Conservation (phyloP, 352 stramenopile genomes). For the Phytopythium litorale region DNA sequence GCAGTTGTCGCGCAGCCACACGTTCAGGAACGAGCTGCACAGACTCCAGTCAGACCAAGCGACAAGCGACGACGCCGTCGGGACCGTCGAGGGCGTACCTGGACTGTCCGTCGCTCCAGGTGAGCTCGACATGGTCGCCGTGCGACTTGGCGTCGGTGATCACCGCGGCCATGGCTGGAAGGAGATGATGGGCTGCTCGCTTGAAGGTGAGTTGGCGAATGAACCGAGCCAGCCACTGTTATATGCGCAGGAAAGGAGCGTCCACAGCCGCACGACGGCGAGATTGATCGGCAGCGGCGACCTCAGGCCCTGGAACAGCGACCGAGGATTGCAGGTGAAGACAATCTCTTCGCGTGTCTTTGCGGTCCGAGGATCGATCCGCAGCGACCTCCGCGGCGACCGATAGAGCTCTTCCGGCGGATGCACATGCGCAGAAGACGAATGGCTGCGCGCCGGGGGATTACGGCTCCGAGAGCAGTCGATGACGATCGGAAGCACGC, state of each 20-base stretch:
- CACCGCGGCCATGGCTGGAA: background rate
- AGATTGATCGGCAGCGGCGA: too few relatives aligned
- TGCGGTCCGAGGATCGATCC: background rate
- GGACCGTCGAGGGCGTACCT: slow-evolving; percentile 7
- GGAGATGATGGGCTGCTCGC: background rate
- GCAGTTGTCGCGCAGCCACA: slow-evolving; percentile 34
- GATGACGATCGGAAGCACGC: background rate
- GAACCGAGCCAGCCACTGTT: background rate
- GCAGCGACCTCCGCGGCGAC: too few relatives aligned
- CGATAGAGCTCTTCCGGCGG: background rate
- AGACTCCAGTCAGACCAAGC: background rate
- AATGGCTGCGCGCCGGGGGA: background rate
- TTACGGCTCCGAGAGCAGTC: background rate
- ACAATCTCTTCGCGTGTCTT: background rate
- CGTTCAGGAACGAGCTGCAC: slow-evolving; percentile 16
- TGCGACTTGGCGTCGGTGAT: slow-evolving; percentile 5
- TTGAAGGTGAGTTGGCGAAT: slow-evolving; percentile 9
- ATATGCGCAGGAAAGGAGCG: background rate
- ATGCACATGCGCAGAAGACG: background rate
- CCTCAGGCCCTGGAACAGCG: background rate
- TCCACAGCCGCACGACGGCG: too few relatives aligned
- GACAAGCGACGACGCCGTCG: background rate
- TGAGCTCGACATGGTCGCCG: slow-evolving; percentile 11
- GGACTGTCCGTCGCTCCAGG: slow-evolving; percentile 14
- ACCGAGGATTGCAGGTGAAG: background rate